Evolutionary conservation across 2,329 filamentous ascomycete species (phyloP).

Genomic region (Penicillium sp.): DNA sequence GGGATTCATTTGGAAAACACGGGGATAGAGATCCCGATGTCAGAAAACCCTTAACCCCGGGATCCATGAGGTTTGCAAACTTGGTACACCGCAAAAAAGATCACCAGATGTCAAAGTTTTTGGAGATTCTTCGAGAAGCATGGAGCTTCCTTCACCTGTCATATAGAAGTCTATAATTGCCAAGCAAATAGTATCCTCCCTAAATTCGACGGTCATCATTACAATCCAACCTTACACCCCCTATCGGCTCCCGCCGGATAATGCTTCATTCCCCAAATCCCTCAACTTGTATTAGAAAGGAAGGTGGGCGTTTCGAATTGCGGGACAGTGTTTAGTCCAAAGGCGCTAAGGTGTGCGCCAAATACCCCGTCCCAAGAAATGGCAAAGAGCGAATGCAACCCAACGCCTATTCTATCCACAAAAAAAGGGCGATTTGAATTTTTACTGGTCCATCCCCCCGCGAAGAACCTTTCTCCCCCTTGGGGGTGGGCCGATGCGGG

Average conservation of each 20-base stretch:
- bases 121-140: background rate
- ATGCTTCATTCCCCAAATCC: background rate
- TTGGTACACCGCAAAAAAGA: background rate
- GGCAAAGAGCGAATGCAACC: background rate
- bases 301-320: background rate
- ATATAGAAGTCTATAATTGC: background rate
- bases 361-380: background rate
- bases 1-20: background rate
- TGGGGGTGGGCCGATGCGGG: background rate
- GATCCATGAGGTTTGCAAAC: background rate
- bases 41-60: background rate
- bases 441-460: background rate
- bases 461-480: background rate
- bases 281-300: background rate
- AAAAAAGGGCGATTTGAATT: background rate
- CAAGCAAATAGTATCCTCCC: background rate
- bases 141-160: background rate
- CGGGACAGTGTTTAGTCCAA: background rate
- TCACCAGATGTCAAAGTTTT: background rate
- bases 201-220: background rate
- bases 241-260: background rate
- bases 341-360: background rate
- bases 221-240: background rate
- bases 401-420: background rate
- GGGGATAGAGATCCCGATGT: background rate